A percentile compares a stretch with the other conserved stretches of the same genome.
Evolutionary conservation across 352 stramenopile species (phyloP).

Genomic region (Thalassiosira pacifica): DNA sequence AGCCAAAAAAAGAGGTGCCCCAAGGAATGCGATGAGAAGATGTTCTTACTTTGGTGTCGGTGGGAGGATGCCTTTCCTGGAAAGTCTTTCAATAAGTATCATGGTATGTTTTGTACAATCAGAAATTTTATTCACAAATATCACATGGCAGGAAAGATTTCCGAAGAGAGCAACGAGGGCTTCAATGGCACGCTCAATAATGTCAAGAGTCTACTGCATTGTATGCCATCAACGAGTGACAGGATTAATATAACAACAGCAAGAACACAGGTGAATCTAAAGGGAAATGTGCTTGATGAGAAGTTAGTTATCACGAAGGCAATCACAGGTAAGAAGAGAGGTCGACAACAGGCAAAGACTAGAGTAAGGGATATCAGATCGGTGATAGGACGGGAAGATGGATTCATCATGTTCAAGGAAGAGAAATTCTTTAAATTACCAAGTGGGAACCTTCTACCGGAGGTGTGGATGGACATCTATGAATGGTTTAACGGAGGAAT

Average conservation of each 20-base stretch:
- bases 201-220: background rate
- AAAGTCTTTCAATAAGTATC: conserved; percentile 3
- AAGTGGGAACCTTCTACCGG: background rate
- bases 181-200: background rate
- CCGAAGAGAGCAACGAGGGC: background rate
- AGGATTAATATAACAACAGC: background rate
- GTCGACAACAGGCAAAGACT: background rate
- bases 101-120: conserved; percentile 3
- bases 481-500: background rate
- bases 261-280: background rate
- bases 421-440: background rate
- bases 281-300: background rate
- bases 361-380: background rate
- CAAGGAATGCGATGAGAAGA: background rate
- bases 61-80: background rate
- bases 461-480: background rate
- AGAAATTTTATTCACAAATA: background rate
- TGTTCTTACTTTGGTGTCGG: background rate
- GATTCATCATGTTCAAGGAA: background rate
- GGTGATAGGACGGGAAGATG: background rate
- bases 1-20: background rate
- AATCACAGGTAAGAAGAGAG: background rate
- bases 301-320: background rate
- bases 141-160: background rate
- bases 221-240: background rate